Evolutionary conservation across 306 rosid species (phyloP).

Genomic region (Prosopis cineraria): DNA sequence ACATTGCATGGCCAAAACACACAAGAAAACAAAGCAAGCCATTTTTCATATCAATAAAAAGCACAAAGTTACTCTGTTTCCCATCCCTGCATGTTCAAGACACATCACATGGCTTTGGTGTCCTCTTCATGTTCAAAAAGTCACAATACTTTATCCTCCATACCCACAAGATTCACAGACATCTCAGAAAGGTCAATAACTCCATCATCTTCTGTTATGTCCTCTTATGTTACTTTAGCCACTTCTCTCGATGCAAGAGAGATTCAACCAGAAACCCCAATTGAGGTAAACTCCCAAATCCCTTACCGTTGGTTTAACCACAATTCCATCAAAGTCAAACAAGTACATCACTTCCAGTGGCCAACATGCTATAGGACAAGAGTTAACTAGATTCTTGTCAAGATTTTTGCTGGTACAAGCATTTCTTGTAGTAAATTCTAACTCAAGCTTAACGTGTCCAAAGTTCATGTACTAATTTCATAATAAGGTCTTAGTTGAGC

Average conservation of each 20-base stretch:
- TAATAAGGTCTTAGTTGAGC: not conserved
- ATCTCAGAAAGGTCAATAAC: slow-evolving; percentile 26
- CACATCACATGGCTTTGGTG: slow-evolving; percentile 53
- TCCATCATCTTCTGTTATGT: not conserved
- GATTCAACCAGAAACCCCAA: not conserved
- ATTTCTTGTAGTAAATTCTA: not conserved
- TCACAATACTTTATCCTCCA: slow-evolving; percentile 32
- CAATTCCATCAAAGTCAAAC: not conserved
- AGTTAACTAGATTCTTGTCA: not conserved
- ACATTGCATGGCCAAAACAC: slow-evolving; percentile 34
- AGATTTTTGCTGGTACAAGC: not conserved
- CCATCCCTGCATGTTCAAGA: slow-evolving; percentile 32
- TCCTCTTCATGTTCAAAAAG: slow-evolving; percentile 41
- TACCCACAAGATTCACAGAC: slow-evolving; percentile 18
- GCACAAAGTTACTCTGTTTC: slow-evolving; percentile 34
- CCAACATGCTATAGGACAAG: not conserved
- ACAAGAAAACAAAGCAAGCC: slow-evolving; percentile 32
- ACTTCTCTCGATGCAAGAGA: not conserved
- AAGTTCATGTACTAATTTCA: not conserved
- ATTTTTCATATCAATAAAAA: slow-evolving; percentile 35
- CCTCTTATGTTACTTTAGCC: not conserved
- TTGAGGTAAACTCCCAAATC: not conserved
- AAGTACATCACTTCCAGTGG: not conserved
- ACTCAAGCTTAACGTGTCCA: not conserved
- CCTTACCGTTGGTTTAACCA: not conserved